Evolutionary conservation across 495 filamentous ascomycete species (phyloP), one percentile per base, ranked within the genome.

Genomic region (Cercophora scortea): DNA sequence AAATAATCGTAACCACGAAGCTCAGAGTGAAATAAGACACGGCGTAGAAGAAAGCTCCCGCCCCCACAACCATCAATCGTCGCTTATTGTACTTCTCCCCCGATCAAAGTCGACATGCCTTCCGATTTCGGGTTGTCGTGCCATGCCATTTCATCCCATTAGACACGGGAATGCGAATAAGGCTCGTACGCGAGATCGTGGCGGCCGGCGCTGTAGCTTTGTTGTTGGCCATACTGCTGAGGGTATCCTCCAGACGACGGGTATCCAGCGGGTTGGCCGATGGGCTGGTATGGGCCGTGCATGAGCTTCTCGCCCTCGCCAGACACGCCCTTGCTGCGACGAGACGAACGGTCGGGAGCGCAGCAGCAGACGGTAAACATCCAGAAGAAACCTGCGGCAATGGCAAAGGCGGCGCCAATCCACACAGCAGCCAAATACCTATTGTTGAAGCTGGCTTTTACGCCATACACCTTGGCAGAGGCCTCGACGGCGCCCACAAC

Each of bases 301-400:
- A 73, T 61, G 47, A 75, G 64, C 73, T 81, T 79, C 71, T 81
- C 78, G 55, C 40, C 44, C 42, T 55, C 54, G 53, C 52, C 53
- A 51, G 42, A 38, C 13, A 52, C 19, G 17, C 44, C 15, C 52
- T 45, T 35, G 53, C 56, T 54, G 49, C 58, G 53, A 52, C 62
- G 45, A 12, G 58, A 52, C 38, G 63, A 60, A 51, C 69, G 61
- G 60, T 73, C 72, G 44, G 69, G 71, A 47, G 66, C 61, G 76
- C 92, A 96, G 82, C 91, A 96, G 86, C 92, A 96, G 51, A 83
- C 76, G 68, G 82, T 88, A 69, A 95, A 81, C 58, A 87, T 73
- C 92, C 92, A 97, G 84, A 95, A 96, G 59, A 95, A 58, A 52
- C 77, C 77, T 12, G 82, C 82, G 45, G 63, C 87, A 18, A 89